Percentiles rank a stretch among this genome's conserved stretches.
Evolutionary conservation across 331 rosid species (phyloP).

Genomic region (Acacia pycnantha): DNA sequence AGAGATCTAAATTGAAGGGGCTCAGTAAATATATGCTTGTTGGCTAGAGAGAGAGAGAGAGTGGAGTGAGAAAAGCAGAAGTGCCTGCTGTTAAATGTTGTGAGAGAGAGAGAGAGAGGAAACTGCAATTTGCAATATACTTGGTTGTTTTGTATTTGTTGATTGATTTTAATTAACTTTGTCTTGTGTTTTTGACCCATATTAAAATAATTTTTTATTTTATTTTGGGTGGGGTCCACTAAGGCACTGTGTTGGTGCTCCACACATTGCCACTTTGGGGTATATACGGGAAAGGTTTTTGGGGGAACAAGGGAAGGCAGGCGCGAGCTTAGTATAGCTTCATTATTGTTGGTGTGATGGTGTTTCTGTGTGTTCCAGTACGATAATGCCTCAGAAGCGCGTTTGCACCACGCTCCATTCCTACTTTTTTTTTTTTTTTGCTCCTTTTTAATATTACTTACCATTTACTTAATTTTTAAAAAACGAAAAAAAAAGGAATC

Average conservation of each 20-base stretch:
- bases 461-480: background rate
- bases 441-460: background rate
- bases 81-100: conserved; percentile 34
- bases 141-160: background rate
- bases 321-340: background rate
- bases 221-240: conserved; percentile 14
- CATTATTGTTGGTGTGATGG: background rate
- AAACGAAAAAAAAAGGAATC: background rate
- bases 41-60: conserved; percentile 1
- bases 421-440: background rate
- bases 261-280: conserved; percentile 7
- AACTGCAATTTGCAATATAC: conserved; percentile 19
- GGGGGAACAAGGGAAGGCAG: background rate
- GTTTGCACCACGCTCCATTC: background rate
- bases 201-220: background rate
- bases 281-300: background rate
- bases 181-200: background rate
- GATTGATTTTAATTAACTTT: background rate
- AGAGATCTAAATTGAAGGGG: background rate
- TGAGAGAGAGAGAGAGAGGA: conserved; percentile 26
- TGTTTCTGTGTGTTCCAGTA: background rate
- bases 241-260: conserved; percentile 1
- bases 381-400: background rate
- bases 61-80: conserved; percentile 40
- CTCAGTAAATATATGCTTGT: background rate